Conservation (phyloP, 441 rosid genomes). For the Croton laevigatus region DNA sequence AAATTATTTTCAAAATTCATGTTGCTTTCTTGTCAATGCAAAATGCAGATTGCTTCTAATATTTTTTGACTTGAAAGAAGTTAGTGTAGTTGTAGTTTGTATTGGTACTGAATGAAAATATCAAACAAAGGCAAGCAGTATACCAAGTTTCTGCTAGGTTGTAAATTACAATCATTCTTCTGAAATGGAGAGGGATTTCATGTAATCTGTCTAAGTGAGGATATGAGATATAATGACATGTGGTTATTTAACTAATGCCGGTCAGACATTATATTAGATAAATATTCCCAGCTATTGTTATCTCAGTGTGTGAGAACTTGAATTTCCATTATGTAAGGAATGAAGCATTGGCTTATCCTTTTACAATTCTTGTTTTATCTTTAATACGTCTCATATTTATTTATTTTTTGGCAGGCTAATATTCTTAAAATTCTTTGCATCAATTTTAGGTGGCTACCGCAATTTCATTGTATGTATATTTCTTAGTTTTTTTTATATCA, state of each 20-base stretch:
- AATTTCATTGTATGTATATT: conserved; percentile 77
- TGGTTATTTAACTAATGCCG: conserved; percentile 1
- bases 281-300: neutral
- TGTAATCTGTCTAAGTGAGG: neutral
- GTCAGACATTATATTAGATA: conserved; percentile 1
- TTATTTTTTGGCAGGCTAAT: conserved; percentile 51
- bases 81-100: neutral
- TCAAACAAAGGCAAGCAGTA: no score
- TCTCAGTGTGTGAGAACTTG: neutral
- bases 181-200: conserved; percentile 9
- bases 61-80: neutral
- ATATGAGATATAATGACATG: conserved; percentile 8
- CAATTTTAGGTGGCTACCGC: conserved; percentile 75
- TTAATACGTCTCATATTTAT: conserved; percentile 3
- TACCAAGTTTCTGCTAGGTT: no score
- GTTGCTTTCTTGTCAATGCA: neutral
- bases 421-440: conserved; percentile 92
- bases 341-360: neutral
- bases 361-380: neutral
- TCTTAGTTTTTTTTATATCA: conserved; percentile 14
- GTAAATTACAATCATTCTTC: neutral
- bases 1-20: conserved; percentile 12
- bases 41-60: neutral
- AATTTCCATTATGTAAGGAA: neutral
- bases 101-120: no score